A percentile compares a stretch with the other conserved stretches of the same genome.
phyloP scores from a whole-genome alignment of 2,329 filamentous ascomycete genomes.

The Microdochium paspali region DNA sequence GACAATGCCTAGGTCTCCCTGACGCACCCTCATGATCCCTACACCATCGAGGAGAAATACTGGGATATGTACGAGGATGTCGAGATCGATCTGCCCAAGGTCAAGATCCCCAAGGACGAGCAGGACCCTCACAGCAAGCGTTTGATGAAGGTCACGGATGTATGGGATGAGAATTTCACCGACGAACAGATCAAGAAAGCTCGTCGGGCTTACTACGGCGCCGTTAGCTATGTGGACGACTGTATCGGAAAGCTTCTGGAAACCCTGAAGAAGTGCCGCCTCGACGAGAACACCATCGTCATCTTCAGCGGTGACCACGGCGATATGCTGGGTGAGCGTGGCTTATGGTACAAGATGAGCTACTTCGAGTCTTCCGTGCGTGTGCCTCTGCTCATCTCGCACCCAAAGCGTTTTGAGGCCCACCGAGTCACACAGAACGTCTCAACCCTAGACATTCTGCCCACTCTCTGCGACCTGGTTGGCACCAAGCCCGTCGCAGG shows the following conservation, averaged over 20 bases:
- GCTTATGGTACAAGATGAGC: conserved; percentile 96
- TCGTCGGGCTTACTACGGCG: conserved; percentile 82
- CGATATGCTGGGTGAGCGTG: conserved; percentile 90
- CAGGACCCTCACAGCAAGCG: conserved; percentile 83
- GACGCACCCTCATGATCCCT: conserved; percentile 90
- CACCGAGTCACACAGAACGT: conserved; percentile 76
- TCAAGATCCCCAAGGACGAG: conserved; percentile 68
- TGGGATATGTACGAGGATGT: conserved; percentile 89
- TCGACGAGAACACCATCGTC: conserved; percentile 78
- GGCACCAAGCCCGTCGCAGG: conserved; percentile 58
- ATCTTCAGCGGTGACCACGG: conserved; percentile 92
- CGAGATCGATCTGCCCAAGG: conserved; percentile 75
- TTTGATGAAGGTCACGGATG: conserved; percentile 75
- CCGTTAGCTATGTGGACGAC: conserved; percentile 89
- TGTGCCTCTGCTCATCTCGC: conserved; percentile 77
- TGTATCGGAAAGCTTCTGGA: conserved; percentile 76
- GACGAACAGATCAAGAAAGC: conserved; percentile 81
- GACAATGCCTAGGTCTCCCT: conserved; percentile 57
- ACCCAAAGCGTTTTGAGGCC: conserved; percentile 65
- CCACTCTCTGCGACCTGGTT: conserved; percentile 77
- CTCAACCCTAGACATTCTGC: conserved; percentile 82
- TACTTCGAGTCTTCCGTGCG: conserved; percentile 90
- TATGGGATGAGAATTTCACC: conserved; percentile 75
- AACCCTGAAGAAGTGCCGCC: conserved; percentile 67
- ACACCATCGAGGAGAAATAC: conserved; percentile 87